These are phyloP conservation scores for Tulasnella sp. DNA, from an alignment of 768 basidiomycete genomes.

Conservation along the genomic window DNA sequence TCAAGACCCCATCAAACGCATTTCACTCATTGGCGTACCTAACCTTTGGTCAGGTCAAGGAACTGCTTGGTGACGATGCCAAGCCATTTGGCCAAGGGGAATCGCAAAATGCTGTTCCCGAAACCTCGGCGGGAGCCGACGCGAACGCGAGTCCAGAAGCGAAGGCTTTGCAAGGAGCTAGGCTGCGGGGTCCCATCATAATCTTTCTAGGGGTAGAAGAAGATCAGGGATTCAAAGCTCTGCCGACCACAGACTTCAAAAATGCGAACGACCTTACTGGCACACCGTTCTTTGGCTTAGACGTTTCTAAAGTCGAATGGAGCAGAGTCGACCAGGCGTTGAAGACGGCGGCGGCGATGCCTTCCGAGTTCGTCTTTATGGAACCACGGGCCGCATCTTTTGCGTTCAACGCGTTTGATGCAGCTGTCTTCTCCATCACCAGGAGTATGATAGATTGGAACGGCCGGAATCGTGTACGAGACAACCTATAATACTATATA, in stretches of 20 bases:
- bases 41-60: conserved; percentile 47
- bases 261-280: conserved; percentile 54
- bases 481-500: too few species aligned
- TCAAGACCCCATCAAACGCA: conserved; percentile 24
- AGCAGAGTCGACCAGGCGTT: conserved; percentile 24
- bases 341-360: conserved; percentile 26
- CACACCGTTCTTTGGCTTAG: conserved; percentile 76
- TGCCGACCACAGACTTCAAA: conserved; percentile 55
- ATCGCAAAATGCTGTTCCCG: conserved; percentile 21
- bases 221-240: conserved; percentile 35
- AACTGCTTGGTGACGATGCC: conserved; percentile 47
- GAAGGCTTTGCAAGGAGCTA: conserved; percentile 38
- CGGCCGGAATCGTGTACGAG: conserved; percentile 61
- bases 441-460: conserved; percentile 91
- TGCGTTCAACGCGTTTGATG: conserved; percentile 50
- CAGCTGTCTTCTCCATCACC: conserved; percentile 65
- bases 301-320: conserved; percentile 41
- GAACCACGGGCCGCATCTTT: conserved; percentile 52
- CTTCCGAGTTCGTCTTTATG: conserved; percentile 40
- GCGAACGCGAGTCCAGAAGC: conserved; percentile 17
- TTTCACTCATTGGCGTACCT: conserved; percentile 39
- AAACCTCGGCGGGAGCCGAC: not conserved
- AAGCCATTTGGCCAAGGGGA: conserved; percentile 66
- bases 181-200: conserved; percentile 47
- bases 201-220: conserved; percentile 79